Conservation (phyloP, 495 filamentous ascomycete species). For the Penicillium herquei region DNA sequence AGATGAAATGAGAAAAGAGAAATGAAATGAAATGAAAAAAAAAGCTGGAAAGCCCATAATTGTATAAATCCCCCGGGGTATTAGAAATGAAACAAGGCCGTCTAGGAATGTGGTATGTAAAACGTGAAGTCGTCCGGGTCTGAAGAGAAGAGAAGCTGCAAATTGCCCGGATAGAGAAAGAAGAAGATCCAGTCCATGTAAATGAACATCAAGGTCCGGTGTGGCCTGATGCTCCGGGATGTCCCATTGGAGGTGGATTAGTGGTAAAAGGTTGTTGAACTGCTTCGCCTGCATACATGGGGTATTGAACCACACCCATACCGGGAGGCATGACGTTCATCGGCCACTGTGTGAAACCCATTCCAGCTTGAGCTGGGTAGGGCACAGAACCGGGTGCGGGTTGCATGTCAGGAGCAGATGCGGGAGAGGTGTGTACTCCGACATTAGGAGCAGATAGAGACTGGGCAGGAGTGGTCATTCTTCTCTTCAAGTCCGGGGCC, state of each 20-base stretch:
- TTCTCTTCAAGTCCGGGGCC: slow-evolving; percentile 38
- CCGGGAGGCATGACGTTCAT: slow-evolving; percentile 33
- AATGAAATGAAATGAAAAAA: slow-evolving; percentile 17
- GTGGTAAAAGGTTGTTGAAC: slow-evolving; percentile 29
- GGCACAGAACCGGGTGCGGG: slow-evolving; percentile 30
- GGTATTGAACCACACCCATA: slow-evolving; percentile 40
- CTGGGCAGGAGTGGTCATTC: slow-evolving; percentile 46
- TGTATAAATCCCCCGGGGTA: slow-evolving; percentile 29
- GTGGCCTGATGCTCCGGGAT: slow-evolving; percentile 27
- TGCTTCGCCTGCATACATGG: slow-evolving; percentile 34
- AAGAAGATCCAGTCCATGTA: background rate
- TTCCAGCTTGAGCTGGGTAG: slow-evolving; percentile 32
- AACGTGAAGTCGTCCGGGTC: slow-evolving; percentile 18
- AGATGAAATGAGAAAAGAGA: slow-evolving; percentile 15
- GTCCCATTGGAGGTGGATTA: slow-evolving; percentile 37
- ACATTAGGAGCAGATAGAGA: slow-evolving; percentile 19
- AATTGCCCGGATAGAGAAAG: background rate
- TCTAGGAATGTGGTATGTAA: slow-evolving; percentile 27
- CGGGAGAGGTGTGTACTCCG: slow-evolving; percentile 30
- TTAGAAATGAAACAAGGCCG: slow-evolving; percentile 32
- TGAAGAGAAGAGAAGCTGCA: slow-evolving; percentile 5
- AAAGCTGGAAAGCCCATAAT: slow-evolving; percentile 15
- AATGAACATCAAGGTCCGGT: slow-evolving; percentile 15
- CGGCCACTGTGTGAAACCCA: slow-evolving; percentile 41
- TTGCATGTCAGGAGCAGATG: slow-evolving; percentile 29